Evolutionary conservation across 2,329 filamentous ascomycete genomes (phyloP), one percentile per base, ranked within the genome.

Genomic region (Exophiala calicioides): DNA sequence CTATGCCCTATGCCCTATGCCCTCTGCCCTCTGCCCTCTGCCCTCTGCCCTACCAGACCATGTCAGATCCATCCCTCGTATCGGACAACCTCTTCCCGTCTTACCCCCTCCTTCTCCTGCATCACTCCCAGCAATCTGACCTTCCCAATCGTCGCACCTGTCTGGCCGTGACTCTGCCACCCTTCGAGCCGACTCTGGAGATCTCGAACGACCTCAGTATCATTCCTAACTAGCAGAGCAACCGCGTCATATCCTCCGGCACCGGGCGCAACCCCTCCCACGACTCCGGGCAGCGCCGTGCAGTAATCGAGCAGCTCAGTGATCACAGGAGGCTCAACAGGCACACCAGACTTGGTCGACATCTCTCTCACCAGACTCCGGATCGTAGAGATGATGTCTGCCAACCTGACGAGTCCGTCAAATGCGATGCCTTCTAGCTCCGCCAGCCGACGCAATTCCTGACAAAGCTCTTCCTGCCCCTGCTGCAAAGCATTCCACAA

Each of bases 161-260:
- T 68, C 26, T 70, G 65, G 34, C 48, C 46, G 5, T 66, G 62
- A 51, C 68, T 72, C 57, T 76, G 82, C 84, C 89, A 97, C 19
- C 71, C 69, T 15, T 70, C 71, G 48, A 95, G 67, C 32, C 88
- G 82, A 32, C 70, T 67, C 53, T 78, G 75, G 16, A 97, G 67
- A 9, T 73, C 70, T 16, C 64, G 62, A 44, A 85, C 70, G 1
- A 88, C 87, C 37, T 76, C 77, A 26, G 74, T 75, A 42, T 86
- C 82, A 59, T 96, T 88, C 60, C 79, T 77, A 55, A 95, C 80
- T 49, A 98, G 67, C 50, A 98, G 66, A 1, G 85, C 86, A 44
- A 95, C 77, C 1, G 93, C 93, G 72, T 98, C 93, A 62, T 87
- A 96, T 0, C 93, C 93, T 7, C 93, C 93, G 0, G 93, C 93